phyloP scores from a whole-genome alignment of 768 basidiomycete species.

The Asterophora parasitica region DNA sequence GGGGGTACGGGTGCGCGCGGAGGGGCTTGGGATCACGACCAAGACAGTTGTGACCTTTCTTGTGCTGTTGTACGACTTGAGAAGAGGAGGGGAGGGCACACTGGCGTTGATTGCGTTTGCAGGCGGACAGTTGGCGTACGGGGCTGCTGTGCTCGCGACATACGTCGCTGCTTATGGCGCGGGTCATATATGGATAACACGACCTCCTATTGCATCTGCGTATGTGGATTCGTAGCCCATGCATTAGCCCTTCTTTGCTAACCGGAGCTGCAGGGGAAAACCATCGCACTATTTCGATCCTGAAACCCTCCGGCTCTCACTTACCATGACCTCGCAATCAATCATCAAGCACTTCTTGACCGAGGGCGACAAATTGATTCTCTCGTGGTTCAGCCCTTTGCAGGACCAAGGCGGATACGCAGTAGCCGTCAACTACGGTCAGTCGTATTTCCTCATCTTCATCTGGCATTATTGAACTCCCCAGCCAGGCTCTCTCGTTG shows the following conservation, averaged over 20 bases:
- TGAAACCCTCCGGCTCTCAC: conserved; percentile 54
- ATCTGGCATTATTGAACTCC: conserved; percentile 1
- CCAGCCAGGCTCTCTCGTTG: conserved; percentile 77
- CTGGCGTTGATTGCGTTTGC: conserved; percentile 81
- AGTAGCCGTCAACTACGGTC: conserved; percentile 93
- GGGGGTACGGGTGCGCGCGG: conserved; percentile 72
- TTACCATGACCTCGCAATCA: conserved; percentile 85
- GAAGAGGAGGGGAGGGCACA: conserved; percentile 25
- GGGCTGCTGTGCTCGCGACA: conserved; percentile 45
- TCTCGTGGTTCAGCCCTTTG: conserved; percentile 79
- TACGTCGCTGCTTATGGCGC: conserved; percentile 47
- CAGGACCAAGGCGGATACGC: conserved; percentile 94
- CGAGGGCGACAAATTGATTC: conserved; percentile 88
- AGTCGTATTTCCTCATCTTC: conserved; percentile 11
- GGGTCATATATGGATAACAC: conserved; percentile 28
- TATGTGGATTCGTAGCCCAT: conserved; percentile 3
- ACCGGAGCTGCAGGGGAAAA: conserved; percentile 9
- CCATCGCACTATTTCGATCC: conserved; percentile 25
- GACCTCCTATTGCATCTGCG: conserved; percentile 13
- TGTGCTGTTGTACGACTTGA: conserved; percentile 50
- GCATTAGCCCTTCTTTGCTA: background rate
- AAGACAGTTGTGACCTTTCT: conserved; percentile 74
- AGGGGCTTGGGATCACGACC: conserved; percentile 73
- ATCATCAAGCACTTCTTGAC: conserved; percentile 93
- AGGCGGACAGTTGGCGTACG: conserved; percentile 77